Evolutionary conservation across 2,329 filamentous ascomycete species (phyloP), one percentile per base, ranked within the genome.

Genomic region (Colletotrichum aenigma): DNA sequence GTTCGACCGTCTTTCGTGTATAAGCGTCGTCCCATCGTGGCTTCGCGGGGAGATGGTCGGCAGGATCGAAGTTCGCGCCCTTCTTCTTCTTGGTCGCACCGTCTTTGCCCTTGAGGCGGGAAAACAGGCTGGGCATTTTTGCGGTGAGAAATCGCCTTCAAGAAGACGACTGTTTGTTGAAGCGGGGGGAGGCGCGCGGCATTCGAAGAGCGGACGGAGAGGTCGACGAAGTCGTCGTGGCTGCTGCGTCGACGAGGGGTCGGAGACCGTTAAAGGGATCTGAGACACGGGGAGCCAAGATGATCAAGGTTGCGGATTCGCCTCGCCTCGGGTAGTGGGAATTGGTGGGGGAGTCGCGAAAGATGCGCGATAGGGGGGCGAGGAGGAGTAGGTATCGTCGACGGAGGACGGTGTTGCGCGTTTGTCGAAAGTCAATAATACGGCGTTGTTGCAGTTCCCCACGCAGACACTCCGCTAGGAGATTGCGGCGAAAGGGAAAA

Each of bases 21-120:
- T 96, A 99, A 78, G 95, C 94, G 84, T 98, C 94, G 76, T 95
- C 94, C 94, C 95, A 98, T 84, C 90, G 91, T 71, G 94, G 94
- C 86, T 96, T 95, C 76, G 89, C 85, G 48, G 93, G 91, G 30
- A 88, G 86, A 78, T 89, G 86, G 75, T 91, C 85, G 66, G 88
- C 83, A 70, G 89, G 84, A 77, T 90, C 86, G 77, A 88, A 85
- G 77, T 89, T 87, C 71, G 87, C 85, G 78, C 89, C 91, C 86
- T 96, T 96, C 86, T 94, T 94, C 84, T 91, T 93, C 79, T 89
- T 89, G 74, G 86, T 84, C 79, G 87, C 86, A 82, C 89, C 89
- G 87, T 97, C 95, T 87, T 93, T 96, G 87, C 91, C 90, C 89
- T 95, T 95, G 85, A 96, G 87, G 80, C 90, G 89, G 77, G 91